These are phyloP conservation scores for Penicillium maclennaniae DNA, from an alignment of 495 filamentous ascomycete genomes.

Conservation along the genomic window DNA sequence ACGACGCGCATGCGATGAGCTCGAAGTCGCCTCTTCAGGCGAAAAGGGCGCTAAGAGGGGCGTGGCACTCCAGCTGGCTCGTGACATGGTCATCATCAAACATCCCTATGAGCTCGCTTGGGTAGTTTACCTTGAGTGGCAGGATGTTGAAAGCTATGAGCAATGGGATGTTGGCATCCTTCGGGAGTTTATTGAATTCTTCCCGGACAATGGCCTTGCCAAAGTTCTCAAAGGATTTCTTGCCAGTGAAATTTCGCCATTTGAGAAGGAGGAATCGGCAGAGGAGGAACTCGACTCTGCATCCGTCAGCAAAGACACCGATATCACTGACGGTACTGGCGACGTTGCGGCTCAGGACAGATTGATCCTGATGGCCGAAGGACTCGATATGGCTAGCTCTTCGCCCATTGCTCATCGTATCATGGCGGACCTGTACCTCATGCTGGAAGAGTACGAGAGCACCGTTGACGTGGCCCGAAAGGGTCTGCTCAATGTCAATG, in stretches of 20 bases:
- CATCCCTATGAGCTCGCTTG: constrained; percentile 88
- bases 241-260: constrained; percentile 79
- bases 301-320: constrained; percentile 15
- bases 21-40: constrained; percentile 60
- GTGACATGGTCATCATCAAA: constrained; percentile 92
- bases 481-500: constrained; percentile 56
- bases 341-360: constrained; percentile 66
- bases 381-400: constrained; percentile 60
- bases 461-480: constrained; percentile 74
- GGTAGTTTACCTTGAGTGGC: constrained; percentile 86
- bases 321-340: constrained; percentile 18
- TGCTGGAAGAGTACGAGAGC: constrained; percentile 82
- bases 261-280: constrained; percentile 42
- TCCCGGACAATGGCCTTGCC: constrained; percentile 75
- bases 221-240: constrained; percentile 79
- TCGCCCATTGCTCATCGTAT: constrained; percentile 82
- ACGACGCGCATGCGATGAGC: constrained; percentile 70
- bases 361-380: constrained; percentile 78
- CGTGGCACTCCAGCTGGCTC: constrained; percentile 68
- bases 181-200: constrained; percentile 74
- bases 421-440: constrained; percentile 78
- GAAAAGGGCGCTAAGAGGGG: constrained; percentile 65
- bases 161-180: constrained; percentile 73
- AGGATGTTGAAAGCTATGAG: constrained; percentile 65
- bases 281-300: constrained; percentile 34